These are phyloP conservation scores for Agaricales sp. DNA, from an alignment of 1,284 basidiomycete species.

Conservation along the genomic window DNA sequence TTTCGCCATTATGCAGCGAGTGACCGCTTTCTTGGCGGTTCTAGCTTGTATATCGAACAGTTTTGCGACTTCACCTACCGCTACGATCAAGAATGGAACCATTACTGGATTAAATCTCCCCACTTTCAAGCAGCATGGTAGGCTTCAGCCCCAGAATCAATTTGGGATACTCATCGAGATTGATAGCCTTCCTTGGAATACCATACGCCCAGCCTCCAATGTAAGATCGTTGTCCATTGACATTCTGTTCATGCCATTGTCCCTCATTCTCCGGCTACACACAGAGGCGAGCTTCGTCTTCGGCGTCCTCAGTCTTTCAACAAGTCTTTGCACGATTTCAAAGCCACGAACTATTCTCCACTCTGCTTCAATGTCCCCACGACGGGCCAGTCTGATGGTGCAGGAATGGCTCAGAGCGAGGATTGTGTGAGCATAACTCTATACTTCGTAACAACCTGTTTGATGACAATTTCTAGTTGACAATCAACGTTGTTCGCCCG, in stretches of 20 bases:
- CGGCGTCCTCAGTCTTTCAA: not conserved
- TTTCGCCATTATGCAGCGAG: too few relatives aligned
- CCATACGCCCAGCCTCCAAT: not conserved
- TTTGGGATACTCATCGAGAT: not conserved
- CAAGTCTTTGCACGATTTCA: not conserved
- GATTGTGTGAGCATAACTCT: not conserved
- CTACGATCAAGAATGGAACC: not conserved
- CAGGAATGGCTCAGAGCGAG: not conserved
- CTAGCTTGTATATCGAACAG: too few relatives aligned
- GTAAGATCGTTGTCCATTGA: not conserved
- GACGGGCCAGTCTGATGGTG: not conserved
- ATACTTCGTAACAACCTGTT: not conserved
- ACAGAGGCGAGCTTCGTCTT: not conserved
- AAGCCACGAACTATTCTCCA: not conserved
- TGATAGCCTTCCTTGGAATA: not conserved
- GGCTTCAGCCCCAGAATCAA: not conserved
- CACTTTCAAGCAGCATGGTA: not conserved
- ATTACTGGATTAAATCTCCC: not conserved
- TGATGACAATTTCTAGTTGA: not conserved
- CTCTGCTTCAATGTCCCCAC: not conserved
- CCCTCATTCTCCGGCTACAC: too few relatives aligned
- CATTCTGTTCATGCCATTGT: too few relatives aligned
- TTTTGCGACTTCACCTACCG: not conserved
- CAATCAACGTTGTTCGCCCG: not conserved
- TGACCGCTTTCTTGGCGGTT: too few relatives aligned